These are phyloP conservation scores for Malus asiatica DNA, from an alignment of 306 rosid species.

Conservation along the genomic window DNA sequence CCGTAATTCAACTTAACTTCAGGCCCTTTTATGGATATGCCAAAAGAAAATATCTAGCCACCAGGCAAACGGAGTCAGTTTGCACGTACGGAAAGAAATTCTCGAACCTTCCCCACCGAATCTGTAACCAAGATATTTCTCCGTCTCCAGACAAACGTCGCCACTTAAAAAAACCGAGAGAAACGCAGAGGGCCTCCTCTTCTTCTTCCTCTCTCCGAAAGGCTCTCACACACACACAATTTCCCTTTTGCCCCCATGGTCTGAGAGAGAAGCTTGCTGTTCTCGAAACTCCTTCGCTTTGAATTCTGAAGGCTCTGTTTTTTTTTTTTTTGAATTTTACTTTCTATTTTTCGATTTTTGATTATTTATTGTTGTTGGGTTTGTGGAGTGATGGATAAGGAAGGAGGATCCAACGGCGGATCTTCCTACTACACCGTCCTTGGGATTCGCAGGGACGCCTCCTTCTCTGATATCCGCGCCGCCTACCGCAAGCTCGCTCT, in stretches of 20 bases:
- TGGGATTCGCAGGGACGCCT: constrained; percentile 75
- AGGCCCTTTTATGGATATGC: background rate
- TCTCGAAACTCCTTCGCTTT: background rate
- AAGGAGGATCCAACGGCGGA: constrained; percentile 72
- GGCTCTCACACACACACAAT: background rate
- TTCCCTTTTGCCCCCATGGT: background rate
- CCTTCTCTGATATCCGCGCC: constrained; percentile 77
- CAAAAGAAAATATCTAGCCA: constrained; percentile 42
- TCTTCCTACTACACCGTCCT: constrained; percentile 81
- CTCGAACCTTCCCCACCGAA: constrained; percentile 46
- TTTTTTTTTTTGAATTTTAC: background rate
- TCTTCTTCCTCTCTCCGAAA: background rate
- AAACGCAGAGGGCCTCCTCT: background rate
- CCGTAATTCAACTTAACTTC: background rate
- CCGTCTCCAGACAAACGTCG: background rate
- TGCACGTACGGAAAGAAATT: background rate
- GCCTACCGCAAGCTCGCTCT: constrained; percentile 90
- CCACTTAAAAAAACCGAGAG: background rate
- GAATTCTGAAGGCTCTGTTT: background rate
- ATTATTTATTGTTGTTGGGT: background rate
- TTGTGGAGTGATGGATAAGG: constrained; percentile 55
- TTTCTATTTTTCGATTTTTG: background rate
- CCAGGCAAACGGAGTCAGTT: background rate
- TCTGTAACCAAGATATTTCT: constrained; percentile 40
- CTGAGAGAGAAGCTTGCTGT: background rate